Evolutionary conservation across 2,329 filamentous ascomycete genomes (phyloP).

Genomic region (Periconia sp.): DNA sequence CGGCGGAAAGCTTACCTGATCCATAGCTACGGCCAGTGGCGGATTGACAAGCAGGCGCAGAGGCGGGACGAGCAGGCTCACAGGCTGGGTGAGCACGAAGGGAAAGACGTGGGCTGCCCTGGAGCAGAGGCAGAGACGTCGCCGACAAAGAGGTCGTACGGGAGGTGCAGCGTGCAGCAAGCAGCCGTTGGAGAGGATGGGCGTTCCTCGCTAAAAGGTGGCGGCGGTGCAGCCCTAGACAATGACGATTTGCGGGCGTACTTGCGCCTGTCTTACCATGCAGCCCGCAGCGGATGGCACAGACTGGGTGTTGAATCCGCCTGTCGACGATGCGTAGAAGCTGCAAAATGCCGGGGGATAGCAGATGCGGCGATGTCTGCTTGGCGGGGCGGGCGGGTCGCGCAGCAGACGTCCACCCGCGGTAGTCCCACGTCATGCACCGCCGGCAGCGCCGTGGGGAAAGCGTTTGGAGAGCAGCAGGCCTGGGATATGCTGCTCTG

Average conservation of each 20-base stretch:
- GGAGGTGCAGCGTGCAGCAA: slow-evolving; percentile 8
- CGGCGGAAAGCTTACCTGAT: slow-evolving; percentile 43
- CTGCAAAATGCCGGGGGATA: too few relatives aligned
- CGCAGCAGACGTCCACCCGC: too few relatives aligned
- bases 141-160: slow-evolving; percentile 6
- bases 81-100: slow-evolving; percentile 18
- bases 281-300: too few relatives aligned
- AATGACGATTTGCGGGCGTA: slow-evolving; percentile 27
- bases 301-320: too few relatives aligned
- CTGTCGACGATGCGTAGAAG: too few relatives aligned
- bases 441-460: too few relatives aligned
- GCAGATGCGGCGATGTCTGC: too few relatives aligned
- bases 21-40: slow-evolving; percentile 34
- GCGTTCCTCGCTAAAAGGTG: slow-evolving; percentile 42
- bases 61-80: slow-evolving; percentile 11
- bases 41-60: slow-evolving; percentile 16
- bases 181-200: slow-evolving; percentile 14
- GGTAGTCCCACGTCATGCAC: too few relatives aligned
- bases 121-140: background rate
- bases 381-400: too few relatives aligned
- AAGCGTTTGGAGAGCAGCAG: too few relatives aligned
- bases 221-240: slow-evolving; percentile 17
- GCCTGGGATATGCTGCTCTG: too few relatives aligned
- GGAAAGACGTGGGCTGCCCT: slow-evolving; percentile 9
- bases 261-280: too few relatives aligned